A percentile compares a stretch with the other conserved stretches of the same genome.
These are phyloP conservation scores for Globisporangium paddicum DNA, from an alignment of 352 stramenopile genomes.

Conservation along the genomic window DNA sequence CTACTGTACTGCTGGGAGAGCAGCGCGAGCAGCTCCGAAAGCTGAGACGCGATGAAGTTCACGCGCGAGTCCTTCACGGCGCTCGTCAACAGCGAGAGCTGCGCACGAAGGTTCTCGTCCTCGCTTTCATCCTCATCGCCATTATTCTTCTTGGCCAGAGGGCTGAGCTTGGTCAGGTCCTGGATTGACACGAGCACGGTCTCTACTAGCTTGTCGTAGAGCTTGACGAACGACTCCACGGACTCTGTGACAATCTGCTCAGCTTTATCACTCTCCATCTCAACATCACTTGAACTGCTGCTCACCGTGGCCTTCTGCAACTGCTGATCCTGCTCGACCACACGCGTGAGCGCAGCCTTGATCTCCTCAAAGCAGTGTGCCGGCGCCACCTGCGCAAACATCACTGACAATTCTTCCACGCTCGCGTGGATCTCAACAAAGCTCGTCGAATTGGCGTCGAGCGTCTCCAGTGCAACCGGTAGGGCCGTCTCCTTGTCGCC, in stretches of 20 bases:
- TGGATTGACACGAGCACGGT: conserved; percentile 79
- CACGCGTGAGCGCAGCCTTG: conserved; percentile 17
- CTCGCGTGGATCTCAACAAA: conserved; percentile 31
- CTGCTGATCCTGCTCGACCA: conserved; percentile 30
- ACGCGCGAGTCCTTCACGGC: conserved; percentile 71
- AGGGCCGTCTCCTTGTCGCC: conserved; percentile 8
- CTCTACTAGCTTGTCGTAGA: conserved; percentile 70
- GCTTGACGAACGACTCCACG: conserved; percentile 34
- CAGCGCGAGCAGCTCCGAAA: conserved; percentile 38
- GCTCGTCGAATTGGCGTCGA: conserved; percentile 26
- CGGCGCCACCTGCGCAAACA: conserved; percentile 24
- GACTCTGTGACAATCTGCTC: conserved; percentile 17
- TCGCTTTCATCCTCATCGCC: conserved; percentile 17
- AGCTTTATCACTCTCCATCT: conserved; percentile 20
- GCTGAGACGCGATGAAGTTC: conserved; percentile 59
- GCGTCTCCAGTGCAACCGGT: conserved; percentile 23
- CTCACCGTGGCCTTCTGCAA: conserved; percentile 12
- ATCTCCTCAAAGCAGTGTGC: conserved; percentile 35
- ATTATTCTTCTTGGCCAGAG: conserved; percentile 20
- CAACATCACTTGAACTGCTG: background rate
- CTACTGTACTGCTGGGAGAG: conserved; percentile 48
- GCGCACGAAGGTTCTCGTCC: conserved; percentile 33
- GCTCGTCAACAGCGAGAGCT: conserved; percentile 38
- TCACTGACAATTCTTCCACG: conserved; percentile 19
- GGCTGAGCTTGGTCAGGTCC: conserved; percentile 54